Evolutionary conservation across 192 early-diverging fungal species (phyloP), one percentile per base, ranked within the genome.

Genomic region (Funneliformis geosporum): DNA sequence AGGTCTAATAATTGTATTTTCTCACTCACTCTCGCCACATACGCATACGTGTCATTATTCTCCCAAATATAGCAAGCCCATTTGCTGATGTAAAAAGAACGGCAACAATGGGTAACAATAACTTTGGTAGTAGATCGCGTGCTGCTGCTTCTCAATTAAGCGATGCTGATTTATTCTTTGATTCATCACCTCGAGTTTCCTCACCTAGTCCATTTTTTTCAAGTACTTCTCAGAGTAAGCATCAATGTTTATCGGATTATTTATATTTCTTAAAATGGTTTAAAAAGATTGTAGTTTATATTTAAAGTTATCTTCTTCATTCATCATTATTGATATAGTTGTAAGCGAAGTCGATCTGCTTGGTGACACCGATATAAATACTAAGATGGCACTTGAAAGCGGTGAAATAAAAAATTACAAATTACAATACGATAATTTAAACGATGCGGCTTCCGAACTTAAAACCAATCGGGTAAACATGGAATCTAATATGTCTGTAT

Each of bases 351-450:
- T 80, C 90, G 78, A 89, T 46, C 60, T 65, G 4, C 47, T 91
- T 60, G 82, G 82, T n/a, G 73, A 84, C 27, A 85, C 79, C 8
- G 81, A 86, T 75, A 74, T 83, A 78, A 78, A 72, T 9, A 81
- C 83, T 60, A 85, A 90, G 43, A 79, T 94, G 28, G 84, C 85
- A 10, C 79, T 83, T 42, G 88, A 90, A 44, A 90, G 88, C n/a
- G 85, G 88, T 38, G 91, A 94, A 72, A 79, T 95, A 11, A 80
- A 88, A 39, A 80, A 85, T n/a, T 82, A 92, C 39, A 84, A 93
- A 73, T 79, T 87, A 25, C 89, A 94, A 75, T 84, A 90, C 65
- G 81, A 82, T n/a, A 80, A 81, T 28, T 75, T 94, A 33, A 83
- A 82, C 33, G 85, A 87, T 21, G 81, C 85, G 7, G 88, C 86